Conservation (phyloP, 768 basidiomycete genomes). For the Rhodosporidiobolus odoratus region DNA sequence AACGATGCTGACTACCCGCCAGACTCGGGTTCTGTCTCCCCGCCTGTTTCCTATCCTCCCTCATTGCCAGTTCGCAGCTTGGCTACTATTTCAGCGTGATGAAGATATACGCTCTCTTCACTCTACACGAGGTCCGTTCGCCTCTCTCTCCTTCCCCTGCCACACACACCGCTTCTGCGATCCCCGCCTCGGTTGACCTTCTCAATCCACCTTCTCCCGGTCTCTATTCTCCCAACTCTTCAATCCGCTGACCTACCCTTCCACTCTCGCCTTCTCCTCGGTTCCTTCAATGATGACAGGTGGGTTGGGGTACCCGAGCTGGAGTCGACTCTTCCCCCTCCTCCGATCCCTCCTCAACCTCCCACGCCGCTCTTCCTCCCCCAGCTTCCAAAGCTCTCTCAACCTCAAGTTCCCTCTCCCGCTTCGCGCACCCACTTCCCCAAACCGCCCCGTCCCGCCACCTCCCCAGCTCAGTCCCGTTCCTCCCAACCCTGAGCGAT, state of each 20-base stretch:
- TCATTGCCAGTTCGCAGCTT: no score
- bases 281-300: no score
- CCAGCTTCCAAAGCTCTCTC: neutral
- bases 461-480: neutral
- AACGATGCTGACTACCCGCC: no score
- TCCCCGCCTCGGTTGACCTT: neutral
- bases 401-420: neutral
- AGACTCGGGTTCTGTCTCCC: no score
- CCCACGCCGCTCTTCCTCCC: no score
- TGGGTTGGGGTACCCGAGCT: slow-evolving; percentile 91
- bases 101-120: slow-evolving; percentile 86
- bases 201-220: slow-evolving; percentile 10
- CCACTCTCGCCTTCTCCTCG: no score
- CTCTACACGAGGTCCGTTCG: slow-evolving; percentile 64
- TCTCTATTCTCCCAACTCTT: no score
- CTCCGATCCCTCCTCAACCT: neutral
- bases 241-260: no score
- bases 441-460: neutral
- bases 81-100: slow-evolving; percentile 93
- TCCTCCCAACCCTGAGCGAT: neutral
- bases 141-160: slow-evolving; percentile 47
- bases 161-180: no score
- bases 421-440: neutral
- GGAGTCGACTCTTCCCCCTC: slow-evolving; percentile 52
- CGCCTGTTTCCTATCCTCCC: no score